Evolutionary conservation across 2,329 filamentous ascomycete genomes (phyloP).

Genomic region (Sporothrix brunneoviolacea): DNA sequence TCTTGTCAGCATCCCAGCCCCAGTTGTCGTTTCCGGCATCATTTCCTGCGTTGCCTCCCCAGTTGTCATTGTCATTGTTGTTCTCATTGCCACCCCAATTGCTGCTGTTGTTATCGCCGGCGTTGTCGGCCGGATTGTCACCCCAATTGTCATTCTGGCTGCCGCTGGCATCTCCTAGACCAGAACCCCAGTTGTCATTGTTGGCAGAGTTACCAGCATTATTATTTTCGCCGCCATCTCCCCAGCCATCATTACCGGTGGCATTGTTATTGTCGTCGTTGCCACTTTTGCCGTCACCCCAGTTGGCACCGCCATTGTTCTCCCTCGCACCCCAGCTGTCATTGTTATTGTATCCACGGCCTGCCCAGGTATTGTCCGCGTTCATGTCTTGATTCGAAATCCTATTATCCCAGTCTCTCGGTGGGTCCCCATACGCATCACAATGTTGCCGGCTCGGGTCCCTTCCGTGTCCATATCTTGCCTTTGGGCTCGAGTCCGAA

Average conservation of each 20-base stretch:
- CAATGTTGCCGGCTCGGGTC: neutral
- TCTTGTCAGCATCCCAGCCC: neutral
- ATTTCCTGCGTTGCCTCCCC: neutral
- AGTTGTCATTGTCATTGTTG: neutral
- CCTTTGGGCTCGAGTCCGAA: neutral
- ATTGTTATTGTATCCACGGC: neutral
- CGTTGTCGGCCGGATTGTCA: no score
- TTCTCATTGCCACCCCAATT: neutral
- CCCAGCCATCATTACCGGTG: neutral
- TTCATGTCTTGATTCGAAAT: neutral
- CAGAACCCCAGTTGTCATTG: neutral
- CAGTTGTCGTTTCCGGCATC: neutral
- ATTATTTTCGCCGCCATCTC: neutral
- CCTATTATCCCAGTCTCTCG: neutral
- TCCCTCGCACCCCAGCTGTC: neutral
- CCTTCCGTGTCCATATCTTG: neutral
- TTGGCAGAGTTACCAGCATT: neutral
- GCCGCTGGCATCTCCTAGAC: no score
- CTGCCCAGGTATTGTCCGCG: neutral
- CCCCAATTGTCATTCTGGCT: no score
- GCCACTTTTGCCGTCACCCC: neutral
- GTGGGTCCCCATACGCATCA: no score
- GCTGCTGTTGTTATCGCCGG: neutral
- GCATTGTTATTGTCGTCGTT: neutral
- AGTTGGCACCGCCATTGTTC: neutral